Conservation (phyloP, 129 eudicot species). For the Centaurea solstitialis region DNA sequence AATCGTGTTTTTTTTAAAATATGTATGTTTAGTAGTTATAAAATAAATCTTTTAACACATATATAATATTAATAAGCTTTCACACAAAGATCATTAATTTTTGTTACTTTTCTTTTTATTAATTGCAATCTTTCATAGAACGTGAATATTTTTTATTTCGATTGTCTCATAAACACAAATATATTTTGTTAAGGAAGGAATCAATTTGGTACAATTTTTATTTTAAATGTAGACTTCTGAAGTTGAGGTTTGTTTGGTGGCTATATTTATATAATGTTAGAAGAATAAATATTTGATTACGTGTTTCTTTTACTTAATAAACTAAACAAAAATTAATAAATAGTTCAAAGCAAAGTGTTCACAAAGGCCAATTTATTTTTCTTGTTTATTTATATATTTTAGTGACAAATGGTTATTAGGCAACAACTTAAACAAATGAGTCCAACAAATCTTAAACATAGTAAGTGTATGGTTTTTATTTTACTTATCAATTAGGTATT, state of each 20-base stretch:
- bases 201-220: background rate
- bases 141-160: background rate
- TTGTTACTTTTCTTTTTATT: no score
- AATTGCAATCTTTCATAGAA: no score
- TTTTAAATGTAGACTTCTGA: background rate
- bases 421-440: background rate
- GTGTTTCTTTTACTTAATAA: background rate
- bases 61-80: background rate
- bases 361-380: background rate
- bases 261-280: background rate
- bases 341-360: background rate
- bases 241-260: background rate
- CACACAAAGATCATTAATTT: no score
- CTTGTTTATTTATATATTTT: background rate
- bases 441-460: no score
- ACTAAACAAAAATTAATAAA: no score
- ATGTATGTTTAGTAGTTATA: background rate
- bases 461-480: background rate
- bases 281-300: background rate
- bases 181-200: background rate
- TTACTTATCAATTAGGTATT: no score
- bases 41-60: background rate
- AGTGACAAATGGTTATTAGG: no score
- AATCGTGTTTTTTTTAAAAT: background rate
- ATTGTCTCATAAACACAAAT: background rate